A percentile compares a stretch with the other conserved stretches of the same genome.
Conservation (phyloP, 179 eudicot genomes). For the Camellia oleifera region DNA sequence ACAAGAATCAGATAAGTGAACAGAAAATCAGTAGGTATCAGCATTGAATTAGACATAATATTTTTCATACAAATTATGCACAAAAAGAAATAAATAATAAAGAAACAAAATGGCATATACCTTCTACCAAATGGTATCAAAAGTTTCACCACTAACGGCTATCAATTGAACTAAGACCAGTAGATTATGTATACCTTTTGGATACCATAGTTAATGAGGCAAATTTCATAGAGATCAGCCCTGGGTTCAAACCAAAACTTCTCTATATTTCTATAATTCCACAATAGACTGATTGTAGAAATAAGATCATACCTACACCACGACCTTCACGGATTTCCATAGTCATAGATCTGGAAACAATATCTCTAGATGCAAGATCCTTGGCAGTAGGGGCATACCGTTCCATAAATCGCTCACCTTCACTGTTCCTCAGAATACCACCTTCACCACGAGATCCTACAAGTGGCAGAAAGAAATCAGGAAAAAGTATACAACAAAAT, state of each 20-base stretch:
- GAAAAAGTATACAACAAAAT: background rate
- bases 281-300: background rate
- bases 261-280: background rate
- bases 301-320: conserved; percentile 74
- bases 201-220: background rate
- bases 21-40: background rate
- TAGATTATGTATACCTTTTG: background rate
- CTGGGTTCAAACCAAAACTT: background rate
- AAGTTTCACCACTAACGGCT: background rate
- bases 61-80: background rate
- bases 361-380: conserved; percentile 99
- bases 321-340: conserved; percentile 99
- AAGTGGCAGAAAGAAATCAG: conserved; percentile 11
- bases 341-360: conserved; percentile 98
- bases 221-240: background rate
- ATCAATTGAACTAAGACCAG: background rate
- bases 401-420: conserved; percentile 99
- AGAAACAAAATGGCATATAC: background rate
- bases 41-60: background rate
- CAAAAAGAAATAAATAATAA: background rate
- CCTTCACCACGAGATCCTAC: conserved; percentile 99
- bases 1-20: background rate
- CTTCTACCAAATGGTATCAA: background rate
- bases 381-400: conserved; percentile 99
- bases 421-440: conserved; percentile 94